These are phyloP conservation scores for Trypethelium eluteriae DNA, from an alignment of 495 filamentous ascomycete species.

Conservation along the genomic window DNA sequence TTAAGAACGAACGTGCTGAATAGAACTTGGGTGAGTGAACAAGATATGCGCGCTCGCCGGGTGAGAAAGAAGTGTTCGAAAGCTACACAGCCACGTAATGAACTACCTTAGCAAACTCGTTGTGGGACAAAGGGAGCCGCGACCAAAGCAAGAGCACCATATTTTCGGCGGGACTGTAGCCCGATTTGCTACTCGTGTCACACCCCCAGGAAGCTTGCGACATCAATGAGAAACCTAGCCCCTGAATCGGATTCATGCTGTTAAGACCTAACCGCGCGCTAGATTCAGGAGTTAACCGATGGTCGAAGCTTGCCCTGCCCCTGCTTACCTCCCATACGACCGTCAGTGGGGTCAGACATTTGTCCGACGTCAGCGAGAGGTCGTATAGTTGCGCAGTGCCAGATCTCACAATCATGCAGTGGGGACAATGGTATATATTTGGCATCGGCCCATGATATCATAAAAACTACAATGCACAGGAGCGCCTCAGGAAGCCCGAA, in stretches of 20 bases:
- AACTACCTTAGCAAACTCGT: background rate
- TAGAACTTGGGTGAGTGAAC: background rate
- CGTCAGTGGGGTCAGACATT: too few relatives aligned
- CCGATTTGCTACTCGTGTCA: conserved; percentile 2
- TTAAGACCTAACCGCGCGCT: background rate
- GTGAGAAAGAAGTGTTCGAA: background rate
- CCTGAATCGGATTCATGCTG: background rate
- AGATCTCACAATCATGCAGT: background rate
- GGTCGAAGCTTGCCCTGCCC: too few relatives aligned
- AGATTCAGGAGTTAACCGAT: background rate
- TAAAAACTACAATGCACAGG: conserved; percentile 3
- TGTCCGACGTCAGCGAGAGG: too few relatives aligned
- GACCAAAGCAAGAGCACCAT: background rate
- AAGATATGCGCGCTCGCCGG: background rate
- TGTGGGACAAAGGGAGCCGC: background rate
- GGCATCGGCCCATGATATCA: background rate
- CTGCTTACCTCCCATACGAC: too few relatives aligned
- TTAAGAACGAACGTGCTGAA: background rate
- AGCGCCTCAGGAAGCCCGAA: background rate
- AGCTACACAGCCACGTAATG: background rate
- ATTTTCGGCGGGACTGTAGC: background rate
- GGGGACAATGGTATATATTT: background rate
- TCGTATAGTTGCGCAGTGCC: background rate
- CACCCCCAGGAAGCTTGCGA: background rate
- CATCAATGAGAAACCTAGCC: conserved; percentile 4